These are phyloP conservation scores for Lachancea lanzarotensis DNA, from an alignment of 805 yeast genomes.

Conservation along the genomic window DNA sequence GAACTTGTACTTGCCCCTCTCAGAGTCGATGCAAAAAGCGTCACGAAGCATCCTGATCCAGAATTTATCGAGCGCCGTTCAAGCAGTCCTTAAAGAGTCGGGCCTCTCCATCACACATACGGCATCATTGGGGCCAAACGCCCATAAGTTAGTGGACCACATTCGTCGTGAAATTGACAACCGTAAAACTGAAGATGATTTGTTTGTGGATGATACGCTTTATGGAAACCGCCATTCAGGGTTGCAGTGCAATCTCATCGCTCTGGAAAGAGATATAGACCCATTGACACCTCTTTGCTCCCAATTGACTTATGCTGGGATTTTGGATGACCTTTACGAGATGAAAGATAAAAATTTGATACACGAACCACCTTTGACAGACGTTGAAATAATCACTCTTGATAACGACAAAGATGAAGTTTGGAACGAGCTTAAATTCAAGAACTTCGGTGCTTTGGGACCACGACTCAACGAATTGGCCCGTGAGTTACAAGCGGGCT, in stretches of 20 bases:
- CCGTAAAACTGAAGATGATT: conserved; percentile 13
- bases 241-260: conserved; percentile 61
- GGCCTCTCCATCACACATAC: conserved; percentile 23
- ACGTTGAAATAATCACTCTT: conserved; percentile 11
- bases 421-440: conserved; percentile 45
- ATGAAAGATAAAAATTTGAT: conserved; percentile 21
- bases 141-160: conserved; percentile 16
- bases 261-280: conserved; percentile 75
- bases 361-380: conserved; percentile 20
- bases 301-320: conserved; percentile 77
- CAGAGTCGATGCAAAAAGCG: conserved; percentile 18
- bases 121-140: conserved; percentile 22
- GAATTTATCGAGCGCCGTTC: conserved; percentile 24
- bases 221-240: conserved; percentile 36
- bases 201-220: conserved; percentile 23
- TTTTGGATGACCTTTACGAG: conserved; percentile 65
- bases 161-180: conserved; percentile 15
- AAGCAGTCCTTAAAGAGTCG: conserved; percentile 18
- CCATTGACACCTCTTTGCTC: conserved; percentile 61
- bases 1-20: conserved; percentile 22
- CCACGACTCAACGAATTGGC: conserved; percentile 64
- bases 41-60: conserved; percentile 24
- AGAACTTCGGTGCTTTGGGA: conserved; percentile 79
- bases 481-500: conserved; percentile 58
- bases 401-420: conserved; percentile 24